Conservation (phyloP, 2,329 filamentous ascomycete species). For the Arthrobotrys sphaeroides region DNA sequence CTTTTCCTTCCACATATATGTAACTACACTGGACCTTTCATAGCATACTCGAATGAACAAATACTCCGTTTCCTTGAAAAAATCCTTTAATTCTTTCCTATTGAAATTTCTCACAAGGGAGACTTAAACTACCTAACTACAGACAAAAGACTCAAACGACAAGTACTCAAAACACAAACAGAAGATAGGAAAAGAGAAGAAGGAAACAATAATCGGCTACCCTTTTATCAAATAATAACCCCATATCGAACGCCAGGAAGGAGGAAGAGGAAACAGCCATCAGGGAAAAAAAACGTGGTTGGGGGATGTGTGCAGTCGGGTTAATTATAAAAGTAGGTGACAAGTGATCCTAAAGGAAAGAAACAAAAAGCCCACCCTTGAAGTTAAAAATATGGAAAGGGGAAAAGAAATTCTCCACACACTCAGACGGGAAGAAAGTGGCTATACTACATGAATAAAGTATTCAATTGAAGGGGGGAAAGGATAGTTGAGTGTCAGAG, state of each 20-base stretch:
- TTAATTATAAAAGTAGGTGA: too few species aligned
- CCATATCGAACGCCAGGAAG: conserved; percentile 35
- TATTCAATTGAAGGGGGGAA: not conserved
- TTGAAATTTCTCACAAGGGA: not conserved
- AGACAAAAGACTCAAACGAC: not conserved
- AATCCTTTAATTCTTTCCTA: too few species aligned
- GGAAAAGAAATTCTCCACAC: not conserved
- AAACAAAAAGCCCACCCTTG: conserved; percentile 56
- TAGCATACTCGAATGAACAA: too few species aligned
- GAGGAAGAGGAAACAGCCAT: not conserved
- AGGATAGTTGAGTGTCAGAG: not conserved
- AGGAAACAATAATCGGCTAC: conserved; percentile 18
- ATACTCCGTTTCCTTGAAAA: too few species aligned
- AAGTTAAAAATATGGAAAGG: conserved; percentile 13
- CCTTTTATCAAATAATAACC: conserved; percentile 44
- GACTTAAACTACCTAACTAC: conserved; percentile 6
- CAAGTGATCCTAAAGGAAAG: not conserved
- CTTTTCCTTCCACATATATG: too few species aligned
- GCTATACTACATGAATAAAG: conserved; percentile 39
- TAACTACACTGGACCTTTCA: too few species aligned
- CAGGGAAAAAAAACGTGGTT: not conserved
- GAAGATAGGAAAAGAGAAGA: not conserved
- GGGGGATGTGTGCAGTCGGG: too few species aligned
- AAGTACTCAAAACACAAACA: not conserved
- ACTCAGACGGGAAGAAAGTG: conserved; percentile 32